Base-by-base conservation (phyloP, 2,329 filamentous ascomycete genomes). In the Ophiocordyceps camponoti-saundersi region DNA sequence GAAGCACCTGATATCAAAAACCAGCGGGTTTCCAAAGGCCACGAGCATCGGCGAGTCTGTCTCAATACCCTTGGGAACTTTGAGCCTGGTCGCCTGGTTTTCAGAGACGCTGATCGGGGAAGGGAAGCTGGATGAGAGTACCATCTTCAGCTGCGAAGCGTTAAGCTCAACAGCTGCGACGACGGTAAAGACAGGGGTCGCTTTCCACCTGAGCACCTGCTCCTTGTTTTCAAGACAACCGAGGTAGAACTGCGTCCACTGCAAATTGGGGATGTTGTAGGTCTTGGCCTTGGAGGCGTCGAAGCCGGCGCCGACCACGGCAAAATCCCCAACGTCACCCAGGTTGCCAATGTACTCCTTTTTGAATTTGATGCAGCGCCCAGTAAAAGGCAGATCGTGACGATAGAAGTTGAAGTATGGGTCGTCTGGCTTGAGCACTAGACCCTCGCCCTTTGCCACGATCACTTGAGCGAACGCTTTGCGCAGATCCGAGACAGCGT, bases 271-370 rank as follows among this genome's bases (percentile, higher is more conserved):
- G 3, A 80, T 60, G 5, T 66, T 61, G 44, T 77, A 72, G 8
- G 70, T 66, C 43, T 68, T 70, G 8, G 80, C 82, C 50, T 78
- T 75, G 45, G 70, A 66, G 3, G 81, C 65, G 52, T 87, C 75
- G 53, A 82, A 88, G 18, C 77, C 77, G 6, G 78, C 88, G 0
- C 85, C 88, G 3, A 95, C 67, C 2, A 90, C 71, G 2, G 83
- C 80, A 57, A 95, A 85, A 59, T 95, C 89, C 11, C 84, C 84
- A 29, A 87, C 77, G 50, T 93, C 88, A 1, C 87, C 86, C 57
- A 90, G 77, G 3, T 78, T 78, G 23, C 73, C 70, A 36, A 94
- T 64, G 55, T 93, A 94, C 56, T 92, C 85, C 56, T 87, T 87
- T 61, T 95, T 95, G 41, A 95, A 62, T 62, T 95, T 95, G 56